Percentiles rank a stretch among this genome's conserved stretches.
Evolutionary conservation across 257 asterid species (phyloP).

Genomic region (Lycium barbarum): DNA sequence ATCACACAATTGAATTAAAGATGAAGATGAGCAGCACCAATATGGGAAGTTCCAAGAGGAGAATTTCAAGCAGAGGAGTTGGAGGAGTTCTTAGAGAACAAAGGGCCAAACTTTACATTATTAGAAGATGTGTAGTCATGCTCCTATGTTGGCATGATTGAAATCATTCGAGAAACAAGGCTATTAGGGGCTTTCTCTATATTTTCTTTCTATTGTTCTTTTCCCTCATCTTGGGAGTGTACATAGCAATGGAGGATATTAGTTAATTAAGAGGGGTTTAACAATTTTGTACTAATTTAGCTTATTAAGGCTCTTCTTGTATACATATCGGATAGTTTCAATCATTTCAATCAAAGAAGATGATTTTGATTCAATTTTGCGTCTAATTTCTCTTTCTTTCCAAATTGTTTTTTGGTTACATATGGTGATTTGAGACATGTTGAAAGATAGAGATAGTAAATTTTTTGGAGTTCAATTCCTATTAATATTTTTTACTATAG

Average conservation of each 20-base stretch:
- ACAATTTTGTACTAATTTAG: conserved; percentile 48
- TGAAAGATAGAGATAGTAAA: too few species aligned
- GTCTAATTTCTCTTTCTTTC: not conserved
- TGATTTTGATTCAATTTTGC: conserved; percentile 27
- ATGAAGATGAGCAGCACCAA: conserved; percentile 39
- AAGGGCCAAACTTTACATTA: conserved; percentile 82
- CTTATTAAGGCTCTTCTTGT: conserved; percentile 31
- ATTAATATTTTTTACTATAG: not conserved
- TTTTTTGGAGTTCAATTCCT: not conserved
- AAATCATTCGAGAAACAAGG: not conserved
- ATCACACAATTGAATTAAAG: conserved; percentile 47
- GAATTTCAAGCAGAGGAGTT: conserved; percentile 75
- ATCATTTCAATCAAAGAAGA: conserved; percentile 26
- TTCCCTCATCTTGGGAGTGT: conserved; percentile 32
- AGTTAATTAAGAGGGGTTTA: conserved; percentile 24
- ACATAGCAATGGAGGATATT: conserved; percentile 35
- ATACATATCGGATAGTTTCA: conserved; percentile 30
- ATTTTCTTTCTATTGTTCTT: conserved; percentile 3
- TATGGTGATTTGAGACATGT: too few species aligned
- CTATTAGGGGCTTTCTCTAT: not conserved
- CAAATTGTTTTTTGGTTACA: too few species aligned
- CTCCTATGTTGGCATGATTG: conserved; percentile 82
- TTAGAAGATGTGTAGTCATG: conserved; percentile 84
- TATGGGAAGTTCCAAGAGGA: conserved; percentile 64
- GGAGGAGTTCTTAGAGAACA: conserved; percentile 80